phyloP scores from a whole-genome alignment of 2,329 filamentous ascomycete genomes.

The Emericellopsis atlantica region DNA sequence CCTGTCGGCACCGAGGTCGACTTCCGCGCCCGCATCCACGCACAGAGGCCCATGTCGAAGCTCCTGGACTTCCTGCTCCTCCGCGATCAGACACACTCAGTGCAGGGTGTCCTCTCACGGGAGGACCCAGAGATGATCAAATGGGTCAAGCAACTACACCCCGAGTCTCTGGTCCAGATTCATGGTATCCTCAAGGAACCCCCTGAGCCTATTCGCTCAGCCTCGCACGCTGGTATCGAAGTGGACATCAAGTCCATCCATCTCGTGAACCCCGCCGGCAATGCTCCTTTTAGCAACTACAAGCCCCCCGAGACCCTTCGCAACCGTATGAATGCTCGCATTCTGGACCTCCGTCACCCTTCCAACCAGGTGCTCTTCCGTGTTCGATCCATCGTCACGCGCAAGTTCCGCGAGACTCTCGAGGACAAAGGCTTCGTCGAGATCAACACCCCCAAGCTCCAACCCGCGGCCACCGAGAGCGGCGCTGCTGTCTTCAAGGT shows the following conservation, averaged over 20 bases:
- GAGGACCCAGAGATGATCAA: constrained; percentile 60
- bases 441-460: constrained; percentile 87
- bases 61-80: constrained; percentile 78
- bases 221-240: constrained; percentile 65
- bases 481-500: constrained; percentile 85
- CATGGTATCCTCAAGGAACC: constrained; percentile 62
- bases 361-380: constrained; percentile 81
- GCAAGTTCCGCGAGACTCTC: constrained; percentile 65
- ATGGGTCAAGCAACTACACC: constrained; percentile 73
- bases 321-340: constrained; percentile 63
- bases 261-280: constrained; percentile 35
- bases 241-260: constrained; percentile 49
- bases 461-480: constrained; percentile 81
- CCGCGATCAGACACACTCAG: constrained; percentile 68
- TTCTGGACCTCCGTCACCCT: constrained; percentile 77
- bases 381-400: constrained; percentile 68
- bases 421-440: constrained; percentile 73
- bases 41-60: constrained; percentile 68
- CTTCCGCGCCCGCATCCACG: constrained; percentile 31
- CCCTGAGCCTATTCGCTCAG: constrained; percentile 61
- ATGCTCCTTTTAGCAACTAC: constrained; percentile 38
- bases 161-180: constrained; percentile 69
- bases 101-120: constrained; percentile 64
- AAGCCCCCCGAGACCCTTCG: constrained; percentile 53
- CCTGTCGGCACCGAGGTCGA: constrained; percentile 25